These are phyloP conservation scores for Boechera retrofracta DNA, from an alignment of 345 rosid species.

Conservation along the genomic window DNA sequence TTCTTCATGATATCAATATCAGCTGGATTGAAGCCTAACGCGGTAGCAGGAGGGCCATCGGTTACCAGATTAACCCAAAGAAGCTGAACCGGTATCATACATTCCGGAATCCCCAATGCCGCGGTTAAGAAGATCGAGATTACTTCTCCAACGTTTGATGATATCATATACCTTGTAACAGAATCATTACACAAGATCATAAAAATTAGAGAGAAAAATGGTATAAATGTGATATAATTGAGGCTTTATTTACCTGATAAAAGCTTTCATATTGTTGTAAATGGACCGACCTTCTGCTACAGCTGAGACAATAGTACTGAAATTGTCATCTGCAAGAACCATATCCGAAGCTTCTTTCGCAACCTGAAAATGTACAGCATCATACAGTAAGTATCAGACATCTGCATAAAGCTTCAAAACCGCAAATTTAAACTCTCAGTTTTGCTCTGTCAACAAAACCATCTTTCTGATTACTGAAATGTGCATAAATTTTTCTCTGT, in stretches of 20 bases:
- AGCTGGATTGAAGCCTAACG: conserved; percentile 91
- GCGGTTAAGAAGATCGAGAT: conserved; percentile 87
- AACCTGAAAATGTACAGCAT: conserved; percentile 55
- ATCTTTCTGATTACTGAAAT: too few species aligned
- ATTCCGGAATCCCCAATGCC: conserved; percentile 89
- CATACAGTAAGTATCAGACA: neutral
- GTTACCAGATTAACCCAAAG: conserved; percentile 97
- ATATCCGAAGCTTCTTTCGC: conserved; percentile 98
- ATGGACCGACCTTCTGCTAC: conserved; percentile 94
- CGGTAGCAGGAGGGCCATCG: conserved; percentile 98
- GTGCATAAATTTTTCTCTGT: too few species aligned
- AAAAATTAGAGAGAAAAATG: neutral
- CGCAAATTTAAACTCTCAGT: too few species aligned
- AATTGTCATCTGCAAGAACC: conserved; percentile 95
- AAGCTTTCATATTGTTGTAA: conserved; percentile 93
- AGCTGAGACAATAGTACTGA: conserved; percentile 82
- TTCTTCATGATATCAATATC: conserved; percentile 88
- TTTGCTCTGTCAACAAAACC: too few species aligned
- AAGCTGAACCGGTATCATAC: conserved; percentile 95
- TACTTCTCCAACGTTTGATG: conserved; percentile 96
- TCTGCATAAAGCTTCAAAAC: neutral
- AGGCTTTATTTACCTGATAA: conserved; percentile 60
- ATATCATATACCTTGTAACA: conserved; percentile 83
- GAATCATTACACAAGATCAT: neutral
- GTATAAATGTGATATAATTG: neutral